Base-by-base conservation (phyloP, 768 basidiomycete genomes). In the Exsudoporus frostii region DNA sequence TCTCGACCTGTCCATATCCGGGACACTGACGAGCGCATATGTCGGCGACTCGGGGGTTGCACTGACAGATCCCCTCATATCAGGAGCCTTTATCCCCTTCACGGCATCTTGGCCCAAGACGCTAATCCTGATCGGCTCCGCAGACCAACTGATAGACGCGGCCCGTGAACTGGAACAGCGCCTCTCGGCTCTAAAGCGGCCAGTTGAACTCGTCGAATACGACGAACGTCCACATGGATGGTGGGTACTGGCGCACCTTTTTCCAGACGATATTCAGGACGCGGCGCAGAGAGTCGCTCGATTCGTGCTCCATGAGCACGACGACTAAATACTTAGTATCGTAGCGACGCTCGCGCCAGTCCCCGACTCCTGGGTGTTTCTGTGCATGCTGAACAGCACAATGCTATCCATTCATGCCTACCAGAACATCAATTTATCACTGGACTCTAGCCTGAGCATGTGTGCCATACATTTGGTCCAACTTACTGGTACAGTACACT, bases 151-250 rank as follows among this genome's bases (percentile, higher is more conserved):
- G 25, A 41, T 58, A 2, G 54, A 57, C 5, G 41, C 17, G 7
- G 54, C 58, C 4, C 53, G 56, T 9, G 56, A 54, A 24, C 7
- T 67, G 20, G 43, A 37, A 9, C 48, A 19, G 17, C 48, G 51
- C 1, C 47, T 67, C 4, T 3, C 9, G 5, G 47, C 49, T 2
- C 8, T 32, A 1, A 30, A 34, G 5, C 40, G 32, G 25, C 53
- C 46, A 1, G 60, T 64, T 2, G 59, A 67, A 17, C 53, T 67
- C 27, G 47, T 69, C 17, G 67, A 67, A 30, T 67, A 69, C 29
- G 41, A 55, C 10, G 53, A 52, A 5, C 53, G 56, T 19, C 62
- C 65, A 2, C 65, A 69, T 55, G 54, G 10, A 1, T 67, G 62
- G 57, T 69, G 65, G 65, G 3, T 32, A 3, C 11, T 67, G 40